Base-by-base conservation (phyloP, 2,329 filamentous ascomycete species). In the Sporothrix inflata region DNA sequence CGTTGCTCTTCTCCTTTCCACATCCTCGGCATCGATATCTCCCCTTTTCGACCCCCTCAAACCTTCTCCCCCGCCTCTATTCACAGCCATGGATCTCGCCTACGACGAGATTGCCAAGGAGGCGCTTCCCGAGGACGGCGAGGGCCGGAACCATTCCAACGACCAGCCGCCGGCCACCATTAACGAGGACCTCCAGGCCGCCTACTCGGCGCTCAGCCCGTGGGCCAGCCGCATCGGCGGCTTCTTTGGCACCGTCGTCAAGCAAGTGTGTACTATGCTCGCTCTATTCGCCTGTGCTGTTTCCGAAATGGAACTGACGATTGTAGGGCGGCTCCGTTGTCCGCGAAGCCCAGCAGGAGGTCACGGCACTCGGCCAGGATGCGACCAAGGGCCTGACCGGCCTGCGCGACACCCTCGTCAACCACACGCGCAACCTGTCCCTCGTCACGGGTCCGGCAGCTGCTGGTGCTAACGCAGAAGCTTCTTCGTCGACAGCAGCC, bases 41-140 rank as follows among this genome's bases (percentile, higher is more conserved):
- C 34, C 47, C 12, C 27, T 72, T 27, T 53, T 24, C 24, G 61
- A 65, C 11, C 9, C 53, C 30, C 38, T 16, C 12, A 7, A 14
- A 14, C 30, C 27, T 38, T 45, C 9, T 21, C 49, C 3, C 27
- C 55, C 45, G 4, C 30, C 47, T 14, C 6, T 38, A 16, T 24
- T 3, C 7, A 14, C 47, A 38, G 78, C 75, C 75, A 98, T 99
- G 96, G 96, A 99, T 88, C 87, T 97, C 79, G 94, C 94, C 60
- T 99, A 98, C 87, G 96, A 99, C 79, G 94, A 97, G 82, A 97
- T 98, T 78, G 91, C 94, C 80, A 94, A 97, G 84, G 91, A 96
- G 80, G 88, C 89, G 69, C 87, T 93, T 74, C 85, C 88, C 51
- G 87, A 89, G 77, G 85, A 90, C 72, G 79, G 85, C 73, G 84